Conservation (phyloP, 1,284 basidiomycete species). For the Heterobasidion parviporum region DNA sequence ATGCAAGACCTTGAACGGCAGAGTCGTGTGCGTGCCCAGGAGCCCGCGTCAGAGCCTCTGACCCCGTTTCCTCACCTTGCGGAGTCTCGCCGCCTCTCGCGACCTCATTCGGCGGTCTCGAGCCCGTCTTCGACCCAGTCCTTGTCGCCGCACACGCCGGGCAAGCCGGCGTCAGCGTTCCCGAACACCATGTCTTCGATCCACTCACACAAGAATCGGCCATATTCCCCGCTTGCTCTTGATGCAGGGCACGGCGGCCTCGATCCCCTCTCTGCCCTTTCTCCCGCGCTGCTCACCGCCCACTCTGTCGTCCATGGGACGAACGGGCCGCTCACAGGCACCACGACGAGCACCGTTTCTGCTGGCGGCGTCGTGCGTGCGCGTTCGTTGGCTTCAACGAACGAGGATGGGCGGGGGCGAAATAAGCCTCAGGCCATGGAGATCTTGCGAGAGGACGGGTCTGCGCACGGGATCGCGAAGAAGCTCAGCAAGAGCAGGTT, state of each 20-base stretch:
- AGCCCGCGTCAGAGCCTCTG: not conserved
- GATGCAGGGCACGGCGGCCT: not conserved
- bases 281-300: slow-evolving; percentile 11
- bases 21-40: slow-evolving; percentile 7
- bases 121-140: not conserved
- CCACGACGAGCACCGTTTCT: slow-evolving; percentile 12
- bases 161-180: not conserved
- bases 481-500: not conserved
- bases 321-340: not conserved
- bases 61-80: not conserved
- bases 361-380: slow-evolving; percentile 11
- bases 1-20: slow-evolving; percentile 41
- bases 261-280: slow-evolving; percentile 8
- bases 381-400: slow-evolving; percentile 7
- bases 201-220: not conserved
- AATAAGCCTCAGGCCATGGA: slow-evolving; percentile 11
- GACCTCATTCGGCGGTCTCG: not conserved
- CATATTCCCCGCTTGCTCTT: not conserved
- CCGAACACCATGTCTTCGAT: not conserved
- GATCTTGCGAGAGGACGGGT: slow-evolving; percentile 1
- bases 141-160: not conserved
- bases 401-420: slow-evolving; percentile 9
- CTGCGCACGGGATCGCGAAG: not conserved
- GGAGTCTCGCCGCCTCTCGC: not conserved
- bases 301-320: slow-evolving; percentile 6